Conservation (phyloP, 306 rosid genomes). For the Biancaea sappan region DNA sequence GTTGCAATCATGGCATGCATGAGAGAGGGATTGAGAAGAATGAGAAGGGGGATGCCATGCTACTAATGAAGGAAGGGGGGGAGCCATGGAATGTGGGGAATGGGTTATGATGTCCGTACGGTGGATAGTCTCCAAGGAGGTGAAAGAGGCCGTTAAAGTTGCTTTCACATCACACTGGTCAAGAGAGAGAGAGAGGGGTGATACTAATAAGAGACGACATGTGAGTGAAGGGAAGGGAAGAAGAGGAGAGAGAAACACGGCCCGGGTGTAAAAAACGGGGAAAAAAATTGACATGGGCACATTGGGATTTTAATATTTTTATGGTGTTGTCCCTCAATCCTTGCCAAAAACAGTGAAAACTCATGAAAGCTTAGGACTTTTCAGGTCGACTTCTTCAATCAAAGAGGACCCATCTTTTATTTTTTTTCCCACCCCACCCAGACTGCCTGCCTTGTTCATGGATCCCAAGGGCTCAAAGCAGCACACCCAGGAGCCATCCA, state of each 20-base stretch:
- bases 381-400: slow-evolving; percentile 79
- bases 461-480: slow-evolving; percentile 96
- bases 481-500: slow-evolving; percentile 50
- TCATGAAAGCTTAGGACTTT: slow-evolving; percentile 77
- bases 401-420: slow-evolving; percentile 51
- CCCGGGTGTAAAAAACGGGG: no score
- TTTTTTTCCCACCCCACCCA: slow-evolving; percentile 15
- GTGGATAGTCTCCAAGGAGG: slow-evolving; percentile 26
- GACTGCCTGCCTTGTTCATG: slow-evolving; percentile 56
- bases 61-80: no score
- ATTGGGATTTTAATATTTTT: slow-evolving; percentile 57
- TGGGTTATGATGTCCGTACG: slow-evolving; percentile 1
- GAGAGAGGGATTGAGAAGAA: neutral
- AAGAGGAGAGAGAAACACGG: neutral
- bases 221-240: neutral
- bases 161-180: slow-evolving; percentile 50
- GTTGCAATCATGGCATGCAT: slow-evolving; percentile 50
- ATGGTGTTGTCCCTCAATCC: slow-evolving; percentile 50
- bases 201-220: slow-evolving; percentile 47
- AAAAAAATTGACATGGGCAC: slow-evolving; percentile 42
- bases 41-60: neutral
- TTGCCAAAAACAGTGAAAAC: slow-evolving; percentile 90
- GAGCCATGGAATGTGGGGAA: slow-evolving; percentile 19
- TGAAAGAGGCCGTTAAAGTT: slow-evolving; percentile 63
- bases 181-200: slow-evolving; percentile 51